Percentiles rank a stretch among this genome's conserved stretches.
Evolutionary conservation across 2,329 filamentous ascomycete genomes (phyloP).

Genomic region (Diaporthe aspalathi): DNA sequence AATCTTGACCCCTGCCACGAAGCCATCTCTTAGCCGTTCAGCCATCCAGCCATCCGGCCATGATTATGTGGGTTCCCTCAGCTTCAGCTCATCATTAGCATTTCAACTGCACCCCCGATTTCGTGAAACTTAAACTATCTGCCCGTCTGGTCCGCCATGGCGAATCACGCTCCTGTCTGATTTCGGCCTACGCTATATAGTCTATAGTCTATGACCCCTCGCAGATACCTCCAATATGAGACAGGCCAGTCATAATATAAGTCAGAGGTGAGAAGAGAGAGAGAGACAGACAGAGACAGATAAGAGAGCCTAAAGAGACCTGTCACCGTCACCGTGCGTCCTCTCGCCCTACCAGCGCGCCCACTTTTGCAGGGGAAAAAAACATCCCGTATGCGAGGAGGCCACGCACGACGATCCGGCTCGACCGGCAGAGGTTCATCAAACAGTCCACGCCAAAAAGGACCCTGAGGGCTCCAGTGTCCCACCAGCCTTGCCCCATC

Average conservation of each 20-base stretch:
- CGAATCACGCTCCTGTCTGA: too few relatives aligned
- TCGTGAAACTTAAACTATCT: slow-evolving; percentile 25
- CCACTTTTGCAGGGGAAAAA: slow-evolving; percentile 14
- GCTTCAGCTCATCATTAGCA: background rate
- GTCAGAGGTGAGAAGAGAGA: background rate
- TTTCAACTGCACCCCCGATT: background rate
- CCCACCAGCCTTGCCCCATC: slow-evolving; percentile 18
- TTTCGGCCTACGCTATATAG: too few relatives aligned
- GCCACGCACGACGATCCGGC: slow-evolving; percentile 14
- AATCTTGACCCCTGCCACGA: slow-evolving; percentile 1
- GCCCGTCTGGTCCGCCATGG: background rate
- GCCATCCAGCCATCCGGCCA: too few relatives aligned
- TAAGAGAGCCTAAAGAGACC: background rate
- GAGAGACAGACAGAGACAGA: too few relatives aligned
- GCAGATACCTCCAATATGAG: background rate
- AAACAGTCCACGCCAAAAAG: slow-evolving; percentile 17
- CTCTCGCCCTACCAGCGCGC: slow-evolving; percentile 23
- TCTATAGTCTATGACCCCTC: background rate
- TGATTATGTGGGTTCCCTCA: slow-evolving; percentile 14
- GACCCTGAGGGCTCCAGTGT: slow-evolving; percentile 6
- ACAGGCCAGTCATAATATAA: background rate
- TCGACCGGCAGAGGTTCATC: slow-evolving; percentile 14
- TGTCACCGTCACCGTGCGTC: background rate
- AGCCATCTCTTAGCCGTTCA: background rate
- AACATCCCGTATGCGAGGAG: background rate